Base-by-base conservation (phyloP, 768 basidiomycete genomes). In the Sporobolomyces roseus region DNA sequence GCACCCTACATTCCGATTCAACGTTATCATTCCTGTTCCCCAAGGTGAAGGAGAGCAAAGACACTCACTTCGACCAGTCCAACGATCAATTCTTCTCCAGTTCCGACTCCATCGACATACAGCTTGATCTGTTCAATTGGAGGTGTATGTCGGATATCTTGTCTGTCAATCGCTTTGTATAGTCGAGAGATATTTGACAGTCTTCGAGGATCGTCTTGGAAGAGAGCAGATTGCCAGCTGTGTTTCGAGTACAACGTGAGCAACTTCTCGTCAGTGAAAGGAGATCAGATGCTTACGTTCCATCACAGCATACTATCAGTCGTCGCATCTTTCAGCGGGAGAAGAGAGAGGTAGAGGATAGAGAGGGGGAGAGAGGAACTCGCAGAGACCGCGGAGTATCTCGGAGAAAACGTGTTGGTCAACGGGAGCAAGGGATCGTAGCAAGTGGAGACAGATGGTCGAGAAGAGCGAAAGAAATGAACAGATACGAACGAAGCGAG, bases 281-380 rank as follows among this genome's bases (percentile, higher is more conserved):
- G n/a, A n/a, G n/a, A n/a, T n/a, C n/a, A n/a, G n/a, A n/a, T n/a
- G n/a, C 58, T 36, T 29, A 68, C 61, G 66, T 55, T 1, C 66
- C 66, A 32, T 68, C 66, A 9, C 19, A 25, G 19, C 53, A 27
- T 29, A 63, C 46, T 16, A 68, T 43, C 32, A 68, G 5, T 16
- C 66, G 66, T 4, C 45, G 35, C 66, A 68, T 51, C 30, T 51
- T 13, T 49, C n/a, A n/a, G n/a, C n/a, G n/a, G n/a, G n/a, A n/a
- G n/a, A n/a, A n/a, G n/a, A n/a, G n/a, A n/a, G n/a, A n/a, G n/a
- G n/a, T n/a, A n/a, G n/a, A n/a, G n/a, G n/a, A n/a, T n/a, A n/a
- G n/a, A n/a, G n/a, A n/a, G n/a, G n/a, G n/a, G n/a, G n/a, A n/a
- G n/a, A n/a, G n/a, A n/a, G n/a, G n/a, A n/a, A n/a, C n/a, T n/a